These are phyloP conservation scores for Fennellomyces sp. DNA, from an alignment of 371 early-diverging fungal species.

Conservation along the genomic window DNA sequence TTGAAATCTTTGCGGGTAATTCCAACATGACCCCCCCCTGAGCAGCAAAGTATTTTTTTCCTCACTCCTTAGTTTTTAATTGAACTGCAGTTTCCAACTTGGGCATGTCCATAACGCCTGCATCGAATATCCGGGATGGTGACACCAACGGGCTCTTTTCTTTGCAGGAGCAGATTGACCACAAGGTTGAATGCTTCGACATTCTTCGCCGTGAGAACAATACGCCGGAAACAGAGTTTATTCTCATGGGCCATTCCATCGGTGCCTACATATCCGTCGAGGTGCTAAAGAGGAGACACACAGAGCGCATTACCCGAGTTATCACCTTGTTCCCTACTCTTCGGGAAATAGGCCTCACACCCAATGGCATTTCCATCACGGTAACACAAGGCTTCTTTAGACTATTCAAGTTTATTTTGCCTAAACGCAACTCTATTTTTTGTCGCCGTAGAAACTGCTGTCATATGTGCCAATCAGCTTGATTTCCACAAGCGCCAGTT, in stretches of 20 bases:
- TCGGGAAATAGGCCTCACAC: slow-evolving; percentile 73
- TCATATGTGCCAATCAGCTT: slow-evolving; percentile 27
- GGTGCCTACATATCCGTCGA: slow-evolving; percentile 65
- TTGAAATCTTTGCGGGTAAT: slow-evolving; percentile 61
- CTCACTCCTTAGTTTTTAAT: background rate
- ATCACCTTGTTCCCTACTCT: slow-evolving; percentile 82
- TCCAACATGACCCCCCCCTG: too few relatives aligned
- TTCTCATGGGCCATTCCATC: slow-evolving; percentile 71
- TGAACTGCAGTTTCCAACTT: slow-evolving; percentile 64
- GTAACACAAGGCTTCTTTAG: slow-evolving; percentile 38
- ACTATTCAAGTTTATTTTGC: background rate
- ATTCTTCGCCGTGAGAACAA: slow-evolving; percentile 41
- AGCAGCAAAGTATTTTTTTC: background rate
- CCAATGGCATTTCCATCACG: slow-evolving; percentile 69
- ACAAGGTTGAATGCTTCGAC: slow-evolving; percentile 69
- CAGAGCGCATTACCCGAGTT: slow-evolving; percentile 59
- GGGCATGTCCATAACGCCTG: slow-evolving; percentile 52
- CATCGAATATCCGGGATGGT: slow-evolving; percentile 8
- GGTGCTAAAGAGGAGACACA: slow-evolving; percentile 59
- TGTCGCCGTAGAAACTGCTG: background rate
- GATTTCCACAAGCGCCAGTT: slow-evolving; percentile 35
- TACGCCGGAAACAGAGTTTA: slow-evolving; percentile 53
- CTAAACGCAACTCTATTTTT: background rate
- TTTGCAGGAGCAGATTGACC: slow-evolving; percentile 67
- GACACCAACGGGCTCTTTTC: slow-evolving; percentile 33